These are phyloP conservation scores for Tolypocladium sp. DNA, from an alignment of 2,329 filamentous ascomycete species.

Conservation along the genomic window DNA sequence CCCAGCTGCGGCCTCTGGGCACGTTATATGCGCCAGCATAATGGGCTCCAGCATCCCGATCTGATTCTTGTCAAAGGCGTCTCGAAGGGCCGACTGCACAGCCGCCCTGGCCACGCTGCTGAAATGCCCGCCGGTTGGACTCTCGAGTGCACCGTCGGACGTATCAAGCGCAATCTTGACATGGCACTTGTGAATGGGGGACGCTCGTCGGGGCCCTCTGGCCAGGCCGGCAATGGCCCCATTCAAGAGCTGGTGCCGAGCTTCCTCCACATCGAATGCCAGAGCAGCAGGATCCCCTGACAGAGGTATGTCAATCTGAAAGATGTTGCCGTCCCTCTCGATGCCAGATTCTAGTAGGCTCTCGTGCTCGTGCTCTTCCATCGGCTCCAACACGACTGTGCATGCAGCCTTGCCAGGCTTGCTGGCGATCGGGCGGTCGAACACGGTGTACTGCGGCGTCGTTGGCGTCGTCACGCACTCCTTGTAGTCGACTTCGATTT, in stretches of 20 bases:
- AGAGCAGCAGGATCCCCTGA: constrained; percentile 36
- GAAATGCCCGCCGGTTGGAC: constrained; percentile 59
- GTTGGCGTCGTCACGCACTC: constrained; percentile 62
- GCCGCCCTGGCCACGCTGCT: constrained; percentile 53
- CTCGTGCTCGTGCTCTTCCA: constrained; percentile 32
- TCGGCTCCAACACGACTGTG: constrained; percentile 56
- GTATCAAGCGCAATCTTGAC: constrained; percentile 64
- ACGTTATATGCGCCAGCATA: constrained; percentile 80
- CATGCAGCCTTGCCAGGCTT: constrained; percentile 72
- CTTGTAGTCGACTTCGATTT: constrained; percentile 91
- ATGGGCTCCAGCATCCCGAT: constrained; percentile 82
- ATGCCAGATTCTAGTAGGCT: constrained; percentile 30
- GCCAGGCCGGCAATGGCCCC: constrained; percentile 78
- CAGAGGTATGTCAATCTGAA: constrained; percentile 44
- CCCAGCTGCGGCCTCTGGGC: constrained; percentile 74
- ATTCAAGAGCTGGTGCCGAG: constrained; percentile 58
- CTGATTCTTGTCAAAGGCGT: constrained; percentile 42
- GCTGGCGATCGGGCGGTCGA: constrained; percentile 73
- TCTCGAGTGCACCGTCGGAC: constrained; percentile 40
- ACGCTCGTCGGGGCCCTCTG: constrained; percentile 71
- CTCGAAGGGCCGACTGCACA: constrained; percentile 59
- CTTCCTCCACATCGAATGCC: constrained; percentile 39
- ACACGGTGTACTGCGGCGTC: constrained; percentile 48
- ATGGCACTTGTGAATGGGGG: constrained; percentile 68
- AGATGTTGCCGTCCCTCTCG: constrained; percentile 63